Evolutionary conservation across 305 asterid species (phyloP).

Genomic region (Solanum hybrid): DNA sequence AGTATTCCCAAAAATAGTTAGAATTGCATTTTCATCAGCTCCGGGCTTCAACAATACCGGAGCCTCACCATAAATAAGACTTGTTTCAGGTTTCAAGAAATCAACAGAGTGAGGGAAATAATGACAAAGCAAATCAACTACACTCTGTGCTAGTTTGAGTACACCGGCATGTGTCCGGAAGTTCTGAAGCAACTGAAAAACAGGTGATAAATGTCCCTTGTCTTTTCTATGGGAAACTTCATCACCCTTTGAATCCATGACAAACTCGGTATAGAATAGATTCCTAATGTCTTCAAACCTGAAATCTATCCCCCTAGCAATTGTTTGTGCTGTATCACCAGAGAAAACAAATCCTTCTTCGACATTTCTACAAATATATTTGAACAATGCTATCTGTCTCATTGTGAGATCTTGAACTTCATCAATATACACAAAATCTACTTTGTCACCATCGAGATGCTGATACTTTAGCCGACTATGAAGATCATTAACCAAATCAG

Average conservation of each 20-base stretch:
- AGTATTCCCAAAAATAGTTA: slow-evolving; percentile 44
- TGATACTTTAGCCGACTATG: slow-evolving; percentile 36
- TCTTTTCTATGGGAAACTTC: slow-evolving; percentile 17
- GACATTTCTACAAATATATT: slow-evolving; percentile 44
- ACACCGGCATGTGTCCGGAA: slow-evolving; percentile 69
- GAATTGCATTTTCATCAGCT: slow-evolving; percentile 45
- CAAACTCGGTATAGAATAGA: slow-evolving; percentile 50
- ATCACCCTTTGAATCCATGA: slow-evolving; percentile 22
- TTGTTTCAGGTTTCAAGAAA: slow-evolving; percentile 42
- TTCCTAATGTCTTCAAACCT: slow-evolving; percentile 61
- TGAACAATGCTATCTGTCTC: slow-evolving; percentile 56
- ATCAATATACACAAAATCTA: slow-evolving; percentile 74
- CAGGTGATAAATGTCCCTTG: slow-evolving; percentile 41
- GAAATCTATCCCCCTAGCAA: slow-evolving; percentile 63
- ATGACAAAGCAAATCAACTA: slow-evolving; percentile 44
- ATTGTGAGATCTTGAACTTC: slow-evolving; percentile 77
- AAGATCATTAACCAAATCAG: slow-evolving; percentile 58
- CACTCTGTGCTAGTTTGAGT: slow-evolving; percentile 61
- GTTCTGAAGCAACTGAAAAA: slow-evolving; percentile 43
- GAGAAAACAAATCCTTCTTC: slow-evolving; percentile 58
- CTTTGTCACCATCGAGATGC: slow-evolving; percentile 36
- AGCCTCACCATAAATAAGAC: slow-evolving; percentile 59
- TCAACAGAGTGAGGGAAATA: slow-evolving; percentile 55
- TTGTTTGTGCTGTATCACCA: slow-evolving; percentile 80
- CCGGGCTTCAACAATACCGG: slow-evolving; percentile 55